A percentile compares a stretch with the other conserved stretches of the same genome.
Evolutionary conservation across 352 stramenopile species (phyloP).

Genomic region (Globisporangium alternatum): DNA sequence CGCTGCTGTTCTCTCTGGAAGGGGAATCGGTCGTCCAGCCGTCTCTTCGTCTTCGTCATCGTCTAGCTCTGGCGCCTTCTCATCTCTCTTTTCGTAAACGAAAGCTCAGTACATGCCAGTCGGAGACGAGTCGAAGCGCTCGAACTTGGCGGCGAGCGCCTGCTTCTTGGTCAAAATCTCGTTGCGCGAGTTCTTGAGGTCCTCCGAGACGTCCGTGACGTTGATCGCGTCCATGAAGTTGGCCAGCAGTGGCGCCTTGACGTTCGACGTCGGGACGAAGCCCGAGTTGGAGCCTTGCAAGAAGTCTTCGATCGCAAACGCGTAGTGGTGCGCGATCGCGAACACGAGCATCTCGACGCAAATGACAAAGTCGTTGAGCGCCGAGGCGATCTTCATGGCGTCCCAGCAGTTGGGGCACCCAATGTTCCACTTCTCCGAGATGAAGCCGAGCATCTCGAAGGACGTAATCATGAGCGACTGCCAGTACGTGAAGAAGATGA

Average conservation of each 20-base stretch:
- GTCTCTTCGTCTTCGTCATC: background rate
- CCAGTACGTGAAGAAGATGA: constrained; percentile 96
- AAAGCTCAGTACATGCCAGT: constrained; percentile 54
- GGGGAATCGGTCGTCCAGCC: background rate
- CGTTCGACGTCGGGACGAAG: constrained; percentile 62
- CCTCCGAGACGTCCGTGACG: constrained; percentile 83
- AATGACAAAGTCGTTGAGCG: constrained; percentile 93
- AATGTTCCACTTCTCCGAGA: constrained; percentile 84
- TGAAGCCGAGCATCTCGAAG: constrained; percentile 83
- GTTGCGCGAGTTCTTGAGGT: constrained; percentile 81
- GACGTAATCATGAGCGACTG: constrained; percentile 90
- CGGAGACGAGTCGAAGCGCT: constrained; percentile 67
- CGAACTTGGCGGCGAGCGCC: constrained; percentile 79
- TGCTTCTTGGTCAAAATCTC: constrained; percentile 90
- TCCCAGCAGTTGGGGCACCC: constrained; percentile 82
- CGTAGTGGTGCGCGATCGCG: constrained; percentile 90
- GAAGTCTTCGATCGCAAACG: constrained; percentile 92
- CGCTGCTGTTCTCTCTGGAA: background rate
- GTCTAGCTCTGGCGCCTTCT: background rate
- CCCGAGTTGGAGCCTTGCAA: constrained; percentile 33
- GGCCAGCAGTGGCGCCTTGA: constrained; percentile 80
- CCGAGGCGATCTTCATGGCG: constrained; percentile 84
- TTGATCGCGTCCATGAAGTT: constrained; percentile 91
- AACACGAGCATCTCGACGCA: constrained; percentile 95
- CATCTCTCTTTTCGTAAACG: background rate